phyloP scores from a whole-genome alignment of 1,284 basidiomycete species.

The Erythrobasidium hasegawianum region DNA sequence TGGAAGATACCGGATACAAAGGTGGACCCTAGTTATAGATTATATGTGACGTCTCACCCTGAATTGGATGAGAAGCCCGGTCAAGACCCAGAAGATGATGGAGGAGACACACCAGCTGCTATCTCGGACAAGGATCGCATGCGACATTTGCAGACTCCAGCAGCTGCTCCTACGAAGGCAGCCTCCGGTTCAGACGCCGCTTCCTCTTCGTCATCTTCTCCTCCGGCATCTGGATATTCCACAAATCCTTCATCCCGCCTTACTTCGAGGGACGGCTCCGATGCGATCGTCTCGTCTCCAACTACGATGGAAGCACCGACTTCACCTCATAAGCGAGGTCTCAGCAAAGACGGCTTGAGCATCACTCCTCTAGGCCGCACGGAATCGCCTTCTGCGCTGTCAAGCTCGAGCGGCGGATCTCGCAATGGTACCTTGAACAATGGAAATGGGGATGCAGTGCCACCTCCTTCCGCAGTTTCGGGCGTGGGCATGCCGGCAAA shows the following conservation, averaged over 20 bases:
- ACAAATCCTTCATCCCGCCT: not conserved
- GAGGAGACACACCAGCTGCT: not conserved
- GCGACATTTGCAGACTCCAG: not conserved
- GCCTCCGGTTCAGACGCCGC: not conserved
- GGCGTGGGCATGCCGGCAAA: no score
- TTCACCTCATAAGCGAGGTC: not conserved
- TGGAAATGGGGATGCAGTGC: no score
- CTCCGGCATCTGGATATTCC: conserved; percentile 10
- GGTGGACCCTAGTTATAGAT: conserved; percentile 82
- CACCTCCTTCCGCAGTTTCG: no score
- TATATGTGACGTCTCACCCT: conserved; percentile 88
- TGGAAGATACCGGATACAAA: conserved; percentile 98
- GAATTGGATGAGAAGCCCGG: conserved; percentile 60
- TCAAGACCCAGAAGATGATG: conserved; percentile 2
- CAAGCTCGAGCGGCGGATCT: conserved; percentile 19
- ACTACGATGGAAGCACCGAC: not conserved
- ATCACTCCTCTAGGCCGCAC: conserved; percentile 39
- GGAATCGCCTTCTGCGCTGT: conserved; percentile 36
- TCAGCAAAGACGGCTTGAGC: conserved; percentile 32
- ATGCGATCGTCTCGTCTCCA: not conserved
- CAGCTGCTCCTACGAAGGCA: not conserved
- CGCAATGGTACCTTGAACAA: conserved; percentile 5
- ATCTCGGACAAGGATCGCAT: not conserved
- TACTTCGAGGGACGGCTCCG: conserved; percentile 2
- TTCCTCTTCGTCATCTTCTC: conserved; percentile 11